Conservation (phyloP, 2,329 filamentous ascomycete species). For the Aspergillus sergii region DNA sequence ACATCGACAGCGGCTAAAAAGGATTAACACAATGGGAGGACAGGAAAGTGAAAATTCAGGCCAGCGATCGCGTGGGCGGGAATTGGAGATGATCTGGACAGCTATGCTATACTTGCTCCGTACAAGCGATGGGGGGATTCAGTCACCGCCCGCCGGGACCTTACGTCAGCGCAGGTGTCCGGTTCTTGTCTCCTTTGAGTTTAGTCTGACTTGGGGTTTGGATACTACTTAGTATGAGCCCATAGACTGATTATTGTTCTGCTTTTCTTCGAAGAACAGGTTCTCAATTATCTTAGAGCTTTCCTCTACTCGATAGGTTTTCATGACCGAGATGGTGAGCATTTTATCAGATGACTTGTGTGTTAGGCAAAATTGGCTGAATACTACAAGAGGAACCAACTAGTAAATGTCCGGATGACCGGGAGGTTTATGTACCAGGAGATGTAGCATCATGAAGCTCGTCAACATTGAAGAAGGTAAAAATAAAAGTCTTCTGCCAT, state of each 20-base stretch:
- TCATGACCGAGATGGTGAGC: no score
- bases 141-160: slow-evolving; percentile 7
- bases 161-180: slow-evolving; percentile 25
- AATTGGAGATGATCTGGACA: slow-evolving; percentile 27
- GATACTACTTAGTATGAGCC: no score
- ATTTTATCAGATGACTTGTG: no score
- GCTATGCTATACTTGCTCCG: slow-evolving; percentile 20
- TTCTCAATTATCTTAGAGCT: no score
- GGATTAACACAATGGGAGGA: slow-evolving; percentile 3
- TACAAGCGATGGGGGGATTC: neutral
- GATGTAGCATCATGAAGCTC: neutral
- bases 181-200: neutral
- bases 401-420: no score
- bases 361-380: no score
- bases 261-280: no score
- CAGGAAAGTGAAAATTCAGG: neutral
- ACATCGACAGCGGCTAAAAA: slow-evolving; percentile 21
- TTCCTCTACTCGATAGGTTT: no score
- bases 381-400: no score
- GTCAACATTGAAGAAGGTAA: neutral
- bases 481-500: neutral
- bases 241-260: no score
- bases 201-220: no score
- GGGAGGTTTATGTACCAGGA: no score
- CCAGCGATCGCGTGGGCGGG: neutral